These are phyloP conservation scores for Chamaenerion angustifolium DNA, from an alignment of 345 rosid species.

Conservation along the genomic window DNA sequence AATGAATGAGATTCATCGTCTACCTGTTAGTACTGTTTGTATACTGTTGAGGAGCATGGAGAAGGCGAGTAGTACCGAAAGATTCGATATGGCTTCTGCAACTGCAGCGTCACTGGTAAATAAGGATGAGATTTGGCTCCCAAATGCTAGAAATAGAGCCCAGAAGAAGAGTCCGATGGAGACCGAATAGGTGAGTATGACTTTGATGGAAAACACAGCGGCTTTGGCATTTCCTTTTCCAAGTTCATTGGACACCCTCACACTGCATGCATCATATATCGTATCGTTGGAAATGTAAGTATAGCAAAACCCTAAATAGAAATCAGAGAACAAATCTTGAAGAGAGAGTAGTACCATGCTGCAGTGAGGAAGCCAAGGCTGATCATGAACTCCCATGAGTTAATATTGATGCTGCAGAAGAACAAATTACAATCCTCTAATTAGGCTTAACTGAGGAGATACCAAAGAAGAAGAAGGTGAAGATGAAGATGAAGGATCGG, in stretches of 20 bases:
- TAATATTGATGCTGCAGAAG: constrained; percentile 14
- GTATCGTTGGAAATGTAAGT: too few relatives aligned
- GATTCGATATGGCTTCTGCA: constrained; percentile 8
- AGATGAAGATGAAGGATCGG: too few relatives aligned
- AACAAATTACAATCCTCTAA: too few relatives aligned
- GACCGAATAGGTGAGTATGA: constrained; percentile 4
- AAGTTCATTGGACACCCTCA: constrained; percentile 16
- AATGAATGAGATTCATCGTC: background rate
- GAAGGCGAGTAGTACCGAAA: constrained; percentile 12
- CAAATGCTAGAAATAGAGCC: constrained; percentile 6
- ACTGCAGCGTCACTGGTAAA: constrained; percentile 11
- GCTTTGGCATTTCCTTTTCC: constrained; percentile 14
- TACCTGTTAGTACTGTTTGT: constrained; percentile 16
- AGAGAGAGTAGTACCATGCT: constrained; percentile 5
- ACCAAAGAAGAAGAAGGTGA: too few relatives aligned
- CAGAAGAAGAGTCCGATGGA: constrained; percentile 10
- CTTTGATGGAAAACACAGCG: constrained; percentile 13
- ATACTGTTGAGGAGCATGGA: constrained; percentile 12
- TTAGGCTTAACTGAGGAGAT: too few relatives aligned
- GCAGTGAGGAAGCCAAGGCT: constrained; percentile 18
- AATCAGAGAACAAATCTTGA: too few relatives aligned
- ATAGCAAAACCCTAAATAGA: too few relatives aligned
- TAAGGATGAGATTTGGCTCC: constrained; percentile 9
- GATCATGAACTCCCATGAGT: constrained; percentile 14
- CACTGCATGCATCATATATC: constrained; percentile 2